These are phyloP conservation scores for Coemansia sp. DNA, from an alignment of 192 early-diverging fungal genomes.

Conservation along the genomic window DNA sequence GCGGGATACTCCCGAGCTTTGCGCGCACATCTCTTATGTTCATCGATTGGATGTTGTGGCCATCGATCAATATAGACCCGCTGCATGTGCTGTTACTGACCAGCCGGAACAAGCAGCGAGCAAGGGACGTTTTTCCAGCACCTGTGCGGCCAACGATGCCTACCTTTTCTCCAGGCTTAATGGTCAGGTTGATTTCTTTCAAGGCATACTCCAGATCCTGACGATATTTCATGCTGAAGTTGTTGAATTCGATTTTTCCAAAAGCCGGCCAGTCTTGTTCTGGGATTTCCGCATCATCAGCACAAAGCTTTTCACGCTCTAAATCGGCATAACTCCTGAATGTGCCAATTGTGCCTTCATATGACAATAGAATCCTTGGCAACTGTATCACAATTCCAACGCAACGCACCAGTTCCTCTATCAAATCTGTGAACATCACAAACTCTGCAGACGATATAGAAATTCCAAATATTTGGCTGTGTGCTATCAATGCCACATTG, in stretches of 20 bases:
- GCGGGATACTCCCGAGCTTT: too few relatives aligned
- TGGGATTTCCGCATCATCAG: constrained; percentile 11
- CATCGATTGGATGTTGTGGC: too few relatives aligned
- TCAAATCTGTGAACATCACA: background rate
- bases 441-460: background rate
- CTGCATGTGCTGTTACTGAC: too few relatives aligned
- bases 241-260: constrained; percentile 31
- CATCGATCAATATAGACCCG: too few relatives aligned
- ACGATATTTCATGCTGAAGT: constrained; percentile 28
- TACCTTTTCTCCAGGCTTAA: too few relatives aligned
- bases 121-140: constrained; percentile 64
- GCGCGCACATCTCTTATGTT: too few relatives aligned
- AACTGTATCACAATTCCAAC: background rate
- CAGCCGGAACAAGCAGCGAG: constrained; percentile 60
- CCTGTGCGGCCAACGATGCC: too few relatives aligned
- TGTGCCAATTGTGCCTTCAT: too few relatives aligned
- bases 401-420: background rate
- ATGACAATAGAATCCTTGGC: background rate
- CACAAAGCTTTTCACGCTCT: constrained; percentile 12
- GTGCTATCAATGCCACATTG: background rate
- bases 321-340: constrained; percentile 5
- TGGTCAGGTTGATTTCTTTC: too few relatives aligned
- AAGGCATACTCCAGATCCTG: too few relatives aligned
- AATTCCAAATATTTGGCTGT: too few relatives aligned
- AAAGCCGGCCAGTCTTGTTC: constrained; percentile 17